Percentiles rank a stretch among this genome's conserved stretches.
phyloP scores from a whole-genome alignment of 2,329 filamentous ascomycete genomes.

The Ophiostoma montium region DNA sequence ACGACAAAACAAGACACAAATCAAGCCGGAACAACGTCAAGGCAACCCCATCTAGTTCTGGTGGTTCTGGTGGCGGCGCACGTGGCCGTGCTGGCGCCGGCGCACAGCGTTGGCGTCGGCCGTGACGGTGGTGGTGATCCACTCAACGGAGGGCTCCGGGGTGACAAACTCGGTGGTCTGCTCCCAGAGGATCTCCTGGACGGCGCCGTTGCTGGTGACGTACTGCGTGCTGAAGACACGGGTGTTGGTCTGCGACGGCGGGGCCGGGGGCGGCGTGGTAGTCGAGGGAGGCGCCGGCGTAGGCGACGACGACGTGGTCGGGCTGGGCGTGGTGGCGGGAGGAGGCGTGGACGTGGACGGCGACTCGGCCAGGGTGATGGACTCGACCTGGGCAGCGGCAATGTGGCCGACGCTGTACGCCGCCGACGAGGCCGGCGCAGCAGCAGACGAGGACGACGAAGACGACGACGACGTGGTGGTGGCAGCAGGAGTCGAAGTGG shows the following conservation, averaged over 20 bases:
- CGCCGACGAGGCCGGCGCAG: not conserved
- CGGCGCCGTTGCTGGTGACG: slow-evolving; percentile 32
- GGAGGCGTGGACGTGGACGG: not conserved
- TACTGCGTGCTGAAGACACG: slow-evolving; percentile 37
- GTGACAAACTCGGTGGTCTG: slow-evolving; percentile 39
- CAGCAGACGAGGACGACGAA: not conserved
- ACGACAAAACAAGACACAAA: not conserved
- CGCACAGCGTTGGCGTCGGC: slow-evolving; percentile 17
- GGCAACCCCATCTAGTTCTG: not conserved
- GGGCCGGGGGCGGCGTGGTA: slow-evolving; percentile 18
- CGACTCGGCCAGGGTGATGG: not conserved
- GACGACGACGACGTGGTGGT: slow-evolving; percentile 1
- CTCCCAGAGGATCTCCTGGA: slow-evolving; percentile 44
- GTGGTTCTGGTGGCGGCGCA: slow-evolving; percentile 22
- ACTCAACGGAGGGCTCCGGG: slow-evolving; percentile 24
- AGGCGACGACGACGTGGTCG: not conserved
- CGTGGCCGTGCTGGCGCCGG: slow-evolving; percentile 20
- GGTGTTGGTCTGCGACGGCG: slow-evolving; percentile 14
- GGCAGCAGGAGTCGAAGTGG: slow-evolving; percentile 3
- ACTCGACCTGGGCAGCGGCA: slow-evolving; percentile 7
- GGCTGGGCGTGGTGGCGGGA: slow-evolving; percentile 6
- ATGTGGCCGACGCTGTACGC: not conserved
- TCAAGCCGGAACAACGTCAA: not conserved
- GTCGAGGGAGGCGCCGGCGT: not conserved
- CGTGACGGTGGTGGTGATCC: slow-evolving; percentile 22